Percentiles rank a stretch among this genome's conserved stretches.
phyloP scores from a whole-genome alignment of 2,329 filamentous ascomycete genomes.

The Talaromyces piceae region DNA sequence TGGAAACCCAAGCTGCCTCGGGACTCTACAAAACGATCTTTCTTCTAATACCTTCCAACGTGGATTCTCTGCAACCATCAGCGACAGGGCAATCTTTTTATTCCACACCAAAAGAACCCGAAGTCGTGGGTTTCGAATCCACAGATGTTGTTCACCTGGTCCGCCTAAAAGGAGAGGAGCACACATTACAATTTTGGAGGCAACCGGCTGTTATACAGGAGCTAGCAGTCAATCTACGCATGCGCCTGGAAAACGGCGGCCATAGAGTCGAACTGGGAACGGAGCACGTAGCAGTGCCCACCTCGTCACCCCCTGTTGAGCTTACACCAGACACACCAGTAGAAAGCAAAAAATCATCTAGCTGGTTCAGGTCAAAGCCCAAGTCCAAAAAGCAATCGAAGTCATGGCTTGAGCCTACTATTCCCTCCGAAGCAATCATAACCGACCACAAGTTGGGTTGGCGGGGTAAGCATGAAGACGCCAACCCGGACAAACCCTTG shows the following conservation, averaged over 20 bases:
- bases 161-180: constrained; percentile 32
- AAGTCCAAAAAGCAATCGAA: constrained; percentile 13
- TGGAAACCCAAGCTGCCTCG: constrained; percentile 32
- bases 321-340: background rate
- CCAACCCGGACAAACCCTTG: constrained; percentile 8
- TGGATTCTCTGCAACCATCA: constrained; percentile 21
- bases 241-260: constrained; percentile 18
- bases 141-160: constrained; percentile 35
- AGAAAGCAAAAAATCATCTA: constrained; percentile 4
- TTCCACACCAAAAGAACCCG: constrained; percentile 16
- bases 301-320: background rate
- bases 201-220: constrained; percentile 35
- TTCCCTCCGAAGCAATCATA: constrained; percentile 14
- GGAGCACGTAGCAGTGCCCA: background rate
- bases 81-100: constrained; percentile 12
- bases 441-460: constrained; percentile 24
- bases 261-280: constrained; percentile 14
- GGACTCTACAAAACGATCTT: constrained; percentile 39
- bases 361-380: constrained; percentile 7
- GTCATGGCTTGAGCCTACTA: constrained; percentile 8
- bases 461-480: constrained; percentile 16
- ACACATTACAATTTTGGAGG: constrained; percentile 38
- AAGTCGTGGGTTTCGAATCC: constrained; percentile 34
- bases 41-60: constrained; percentile 39
- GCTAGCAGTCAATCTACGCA: constrained; percentile 27